A percentile compares a stretch with the other conserved stretches of the same genome.
phyloP scores from a whole-genome alignment of 306 rosid species.

The Lagenaria siceraria region DNA sequence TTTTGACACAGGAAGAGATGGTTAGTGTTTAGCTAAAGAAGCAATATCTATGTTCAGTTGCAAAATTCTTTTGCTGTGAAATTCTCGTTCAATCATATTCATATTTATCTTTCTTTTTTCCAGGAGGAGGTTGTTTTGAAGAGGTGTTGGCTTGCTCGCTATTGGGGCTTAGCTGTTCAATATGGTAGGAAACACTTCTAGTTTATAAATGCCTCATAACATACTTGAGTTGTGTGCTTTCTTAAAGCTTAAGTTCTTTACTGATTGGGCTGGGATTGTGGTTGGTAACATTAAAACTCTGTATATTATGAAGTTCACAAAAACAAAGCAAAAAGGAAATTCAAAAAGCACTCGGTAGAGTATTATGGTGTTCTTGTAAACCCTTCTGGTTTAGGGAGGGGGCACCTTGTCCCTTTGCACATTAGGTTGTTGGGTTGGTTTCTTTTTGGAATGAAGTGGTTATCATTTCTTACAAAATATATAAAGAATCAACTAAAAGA shows the following conservation, averaged over 20 bases:
- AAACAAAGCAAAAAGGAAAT: not conserved
- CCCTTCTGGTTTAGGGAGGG: not conserved
- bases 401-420: not conserved
- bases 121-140: conserved; percentile 97
- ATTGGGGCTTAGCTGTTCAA: conserved; percentile 87
- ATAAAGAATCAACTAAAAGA: too few relatives aligned
- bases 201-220: conserved; percentile 15
- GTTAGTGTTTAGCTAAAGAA: conserved; percentile 32
- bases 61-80: not conserved
- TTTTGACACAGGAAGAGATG: conserved; percentile 99
- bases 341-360: not conserved
- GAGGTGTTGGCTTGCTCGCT: conserved; percentile 99
- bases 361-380: not conserved
- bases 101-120: conserved; percentile 8
- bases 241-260: not conserved
- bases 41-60: not conserved
- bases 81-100: not conserved
- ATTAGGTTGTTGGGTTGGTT: not conserved
- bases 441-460: not conserved
- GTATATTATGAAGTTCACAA: not conserved
- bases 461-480: too few relatives aligned
- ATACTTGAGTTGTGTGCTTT: conserved; percentile 8
- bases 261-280: not conserved
- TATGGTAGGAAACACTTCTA: conserved; percentile 45
- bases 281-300: not conserved